A percentile compares a stretch with the other conserved stretches of the same genome.
Conservation (phyloP, 2,329 filamentous ascomycete species). For the Torrubiellomyces zombiae region DNA sequence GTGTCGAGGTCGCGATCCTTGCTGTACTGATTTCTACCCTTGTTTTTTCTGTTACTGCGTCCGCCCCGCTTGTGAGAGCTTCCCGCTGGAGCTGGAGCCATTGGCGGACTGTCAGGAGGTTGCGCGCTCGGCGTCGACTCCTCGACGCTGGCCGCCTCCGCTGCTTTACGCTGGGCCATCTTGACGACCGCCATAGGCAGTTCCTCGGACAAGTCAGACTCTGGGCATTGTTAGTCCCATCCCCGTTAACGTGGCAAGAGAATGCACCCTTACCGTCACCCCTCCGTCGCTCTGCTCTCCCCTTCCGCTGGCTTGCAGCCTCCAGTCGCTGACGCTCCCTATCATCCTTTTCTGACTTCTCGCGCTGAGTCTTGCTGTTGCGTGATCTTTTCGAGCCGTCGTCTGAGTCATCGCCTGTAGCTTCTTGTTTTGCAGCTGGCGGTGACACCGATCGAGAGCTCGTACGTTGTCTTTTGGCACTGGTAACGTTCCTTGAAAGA, state of each 20-base stretch:
- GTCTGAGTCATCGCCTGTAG: constrained; percentile 48
- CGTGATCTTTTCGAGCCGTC: constrained; percentile 54
- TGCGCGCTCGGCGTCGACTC: constrained; percentile 14
- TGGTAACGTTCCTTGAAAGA: constrained; percentile 45
- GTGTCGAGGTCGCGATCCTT: constrained; percentile 49
- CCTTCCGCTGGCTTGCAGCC: constrained; percentile 64
- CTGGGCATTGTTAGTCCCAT: too few species aligned
- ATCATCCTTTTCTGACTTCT: constrained; percentile 54
- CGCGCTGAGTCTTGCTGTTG: constrained; percentile 40
- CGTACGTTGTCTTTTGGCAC: constrained; percentile 69
- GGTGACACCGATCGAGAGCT: constrained; percentile 56
- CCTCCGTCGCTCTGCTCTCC: constrained; percentile 62
- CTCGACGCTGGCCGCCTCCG: constrained; percentile 12
- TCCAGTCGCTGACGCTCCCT: constrained; percentile 59
- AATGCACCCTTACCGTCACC: constrained; percentile 57
- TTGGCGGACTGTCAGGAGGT: constrained; percentile 23
- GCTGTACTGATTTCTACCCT: constrained; percentile 69
- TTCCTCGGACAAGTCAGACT: constrained; percentile 60
- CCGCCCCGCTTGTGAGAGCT: constrained; percentile 40
- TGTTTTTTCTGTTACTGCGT: constrained; percentile 48
- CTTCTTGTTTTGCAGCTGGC: constrained; percentile 26
- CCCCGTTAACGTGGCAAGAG: too few species aligned
- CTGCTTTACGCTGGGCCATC: constrained; percentile 11
- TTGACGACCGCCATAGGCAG: constrained; percentile 29
- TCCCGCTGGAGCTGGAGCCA: constrained; percentile 27